Conservation (phyloP, 148 eudicot species). For the Cornus florida region DNA sequence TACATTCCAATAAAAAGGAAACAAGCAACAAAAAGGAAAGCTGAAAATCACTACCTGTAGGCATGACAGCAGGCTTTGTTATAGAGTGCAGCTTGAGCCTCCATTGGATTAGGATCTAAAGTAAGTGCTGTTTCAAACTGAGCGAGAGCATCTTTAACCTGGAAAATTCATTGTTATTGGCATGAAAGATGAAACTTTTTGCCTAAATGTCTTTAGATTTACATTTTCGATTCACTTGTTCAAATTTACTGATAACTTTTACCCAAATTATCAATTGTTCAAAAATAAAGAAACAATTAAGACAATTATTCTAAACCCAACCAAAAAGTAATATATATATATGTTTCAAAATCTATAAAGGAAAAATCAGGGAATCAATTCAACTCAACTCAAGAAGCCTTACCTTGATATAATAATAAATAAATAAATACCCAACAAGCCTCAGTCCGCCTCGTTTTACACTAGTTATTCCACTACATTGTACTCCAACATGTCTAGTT, state of each 20-base stretch:
- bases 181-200: neutral
- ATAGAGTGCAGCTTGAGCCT: conserved; percentile 99
- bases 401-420: no score
- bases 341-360: no score
- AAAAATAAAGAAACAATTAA: neutral
- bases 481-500: no score
- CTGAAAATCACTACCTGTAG: conserved; percentile 56
- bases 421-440: no score
- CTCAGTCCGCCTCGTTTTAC: no score
- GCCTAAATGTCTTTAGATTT: neutral
- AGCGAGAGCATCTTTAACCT: conserved; percentile 89
- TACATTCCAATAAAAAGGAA: neutral
- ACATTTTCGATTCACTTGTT: neutral
- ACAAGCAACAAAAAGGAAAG: neutral
- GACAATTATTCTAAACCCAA: no score
- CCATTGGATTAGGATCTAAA: conserved; percentile 75
- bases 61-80: conserved; percentile 99
- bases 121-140: conserved; percentile 90
- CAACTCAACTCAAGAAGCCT: no score
- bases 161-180: conserved; percentile 17
- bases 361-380: no score
- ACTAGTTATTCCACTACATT: no score
- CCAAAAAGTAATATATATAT: no score
- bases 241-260: neutral
- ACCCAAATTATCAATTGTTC: neutral